phyloP scores from a whole-genome alignment of 2,329 filamentous ascomycete genomes.

The Fusarium sp. region DNA sequence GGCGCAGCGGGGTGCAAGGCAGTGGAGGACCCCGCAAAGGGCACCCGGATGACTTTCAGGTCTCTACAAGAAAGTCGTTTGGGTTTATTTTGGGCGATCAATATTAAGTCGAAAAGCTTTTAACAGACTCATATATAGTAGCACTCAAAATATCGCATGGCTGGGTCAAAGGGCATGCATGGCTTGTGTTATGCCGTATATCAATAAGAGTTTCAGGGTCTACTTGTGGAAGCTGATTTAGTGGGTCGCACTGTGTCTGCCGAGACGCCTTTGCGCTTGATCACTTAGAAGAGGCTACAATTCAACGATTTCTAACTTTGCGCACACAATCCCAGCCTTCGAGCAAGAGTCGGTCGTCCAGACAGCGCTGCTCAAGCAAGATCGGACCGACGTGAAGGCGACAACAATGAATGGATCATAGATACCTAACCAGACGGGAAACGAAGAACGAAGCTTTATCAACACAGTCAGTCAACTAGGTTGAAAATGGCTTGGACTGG shows the following conservation, averaged over 20 bases:
- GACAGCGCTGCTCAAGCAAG: background rate
- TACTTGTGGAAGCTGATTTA: constrained; percentile 1
- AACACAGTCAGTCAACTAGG: background rate
- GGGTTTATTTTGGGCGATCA: background rate
- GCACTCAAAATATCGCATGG: background rate
- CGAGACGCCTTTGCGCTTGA: constrained; percentile 14
- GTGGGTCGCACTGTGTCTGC: constrained; percentile 34
- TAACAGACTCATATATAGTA: background rate
- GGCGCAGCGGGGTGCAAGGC: constrained; percentile 35
- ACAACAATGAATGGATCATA: constrained; percentile 7
- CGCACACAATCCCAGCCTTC: background rate
- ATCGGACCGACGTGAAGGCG: constrained; percentile 1
- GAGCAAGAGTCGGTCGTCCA: background rate
- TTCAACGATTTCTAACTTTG: background rate
- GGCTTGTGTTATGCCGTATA: background rate
- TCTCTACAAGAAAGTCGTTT: background rate
- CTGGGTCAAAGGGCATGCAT: background rate
- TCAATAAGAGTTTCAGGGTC: constrained; percentile 20
- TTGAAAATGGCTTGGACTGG: constrained; percentile 5
- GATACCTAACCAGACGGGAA: constrained; percentile 1
- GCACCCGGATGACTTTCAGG: constrained; percentile 1
- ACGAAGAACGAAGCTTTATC: background rate
- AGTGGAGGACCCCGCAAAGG: constrained; percentile 11
- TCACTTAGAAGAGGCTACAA: background rate
- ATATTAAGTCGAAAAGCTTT: background rate